Evolutionary conservation across 345 rosid genomes (phyloP).

Genomic region (Citrus trifoliata): DNA sequence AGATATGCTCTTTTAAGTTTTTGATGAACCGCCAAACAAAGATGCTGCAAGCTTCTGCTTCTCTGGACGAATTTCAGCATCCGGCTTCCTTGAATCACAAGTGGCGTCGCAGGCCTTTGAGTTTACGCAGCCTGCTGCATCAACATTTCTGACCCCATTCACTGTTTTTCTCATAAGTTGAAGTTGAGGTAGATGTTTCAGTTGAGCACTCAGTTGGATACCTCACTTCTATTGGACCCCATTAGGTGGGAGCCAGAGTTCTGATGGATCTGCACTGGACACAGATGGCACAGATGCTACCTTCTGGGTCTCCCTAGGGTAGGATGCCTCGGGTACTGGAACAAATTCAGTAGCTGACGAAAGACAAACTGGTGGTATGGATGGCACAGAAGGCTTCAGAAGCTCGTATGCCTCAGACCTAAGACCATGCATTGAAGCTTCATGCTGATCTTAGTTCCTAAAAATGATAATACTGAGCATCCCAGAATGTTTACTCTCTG

Average conservation of each 20-base stretch:
- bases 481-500: slow-evolving; percentile 71
- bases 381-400: slow-evolving; percentile 56
- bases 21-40: slow-evolving; percentile 76
- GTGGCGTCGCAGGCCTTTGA: slow-evolving; percentile 46
- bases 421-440: slow-evolving; percentile 65
- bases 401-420: slow-evolving; percentile 93
- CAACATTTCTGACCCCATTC: slow-evolving; percentile 43
- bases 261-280: slow-evolving; percentile 54
- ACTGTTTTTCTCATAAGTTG: slow-evolving; percentile 44
- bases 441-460: slow-evolving; percentile 58
- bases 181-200: slow-evolving; percentile 41
- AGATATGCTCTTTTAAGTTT: slow-evolving; percentile 53
- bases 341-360: slow-evolving; percentile 59
- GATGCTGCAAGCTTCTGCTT: slow-evolving; percentile 99
- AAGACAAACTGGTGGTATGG: slow-evolving; percentile 39
- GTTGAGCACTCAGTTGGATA: slow-evolving; percentile 54
- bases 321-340: slow-evolving; percentile 66
- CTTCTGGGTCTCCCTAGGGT: slow-evolving; percentile 50
- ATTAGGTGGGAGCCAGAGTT: slow-evolving; percentile 76
- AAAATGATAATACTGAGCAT: slow-evolving; percentile 41
- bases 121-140: slow-evolving; percentile 36
- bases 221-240: slow-evolving; percentile 98
- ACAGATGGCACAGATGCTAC: slow-evolving; percentile 39
- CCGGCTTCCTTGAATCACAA: slow-evolving; percentile 57
- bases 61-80: slow-evolving; percentile 66